Conservation (phyloP, 352 stramenopile genomes). For the Phytophthora rubi region DNA sequence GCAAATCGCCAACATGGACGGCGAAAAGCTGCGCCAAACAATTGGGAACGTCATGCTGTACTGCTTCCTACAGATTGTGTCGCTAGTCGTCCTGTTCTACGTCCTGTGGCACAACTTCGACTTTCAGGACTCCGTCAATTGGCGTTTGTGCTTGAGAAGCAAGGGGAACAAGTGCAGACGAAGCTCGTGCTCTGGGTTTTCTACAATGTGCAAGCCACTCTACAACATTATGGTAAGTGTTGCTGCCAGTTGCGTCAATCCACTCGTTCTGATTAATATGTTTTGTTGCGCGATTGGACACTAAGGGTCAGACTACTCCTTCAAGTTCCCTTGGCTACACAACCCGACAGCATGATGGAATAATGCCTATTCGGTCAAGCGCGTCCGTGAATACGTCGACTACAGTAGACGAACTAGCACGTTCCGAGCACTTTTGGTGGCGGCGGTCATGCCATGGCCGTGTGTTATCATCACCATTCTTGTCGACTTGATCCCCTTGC, state of each 20-base stretch:
- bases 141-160: slow-evolving; percentile 45
- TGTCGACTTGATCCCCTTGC: slow-evolving; percentile 29
- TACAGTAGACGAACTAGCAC: slow-evolving; percentile 11
- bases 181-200: slow-evolving; percentile 55
- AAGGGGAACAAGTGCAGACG: slow-evolving; percentile 37
- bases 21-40: slow-evolving; percentile 14
- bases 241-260: background rate
- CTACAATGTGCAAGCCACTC: slow-evolving; percentile 36
- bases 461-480: slow-evolving; percentile 28
- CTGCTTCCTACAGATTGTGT: slow-evolving; percentile 43
- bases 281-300: background rate
- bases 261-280: background rate
- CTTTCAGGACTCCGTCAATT: slow-evolving; percentile 40
- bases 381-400: slow-evolving; percentile 8
- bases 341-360: background rate
- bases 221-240: slow-evolving; percentile 40
- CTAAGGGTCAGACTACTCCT: background rate
- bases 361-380: slow-evolving; percentile 18
- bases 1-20: slow-evolving; percentile 31
- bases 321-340: background rate
- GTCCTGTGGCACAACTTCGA: slow-evolving; percentile 27
- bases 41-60: slow-evolving; percentile 47
- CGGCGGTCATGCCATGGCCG: slow-evolving; percentile 23
- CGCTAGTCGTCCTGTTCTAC: slow-evolving; percentile 37
- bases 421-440: background rate